Percentiles rank a stretch among this genome's conserved stretches.
These are phyloP conservation scores for Emydomyces testavorans DNA, from an alignment of 2,329 filamentous ascomycete species.

Conservation along the genomic window DNA sequence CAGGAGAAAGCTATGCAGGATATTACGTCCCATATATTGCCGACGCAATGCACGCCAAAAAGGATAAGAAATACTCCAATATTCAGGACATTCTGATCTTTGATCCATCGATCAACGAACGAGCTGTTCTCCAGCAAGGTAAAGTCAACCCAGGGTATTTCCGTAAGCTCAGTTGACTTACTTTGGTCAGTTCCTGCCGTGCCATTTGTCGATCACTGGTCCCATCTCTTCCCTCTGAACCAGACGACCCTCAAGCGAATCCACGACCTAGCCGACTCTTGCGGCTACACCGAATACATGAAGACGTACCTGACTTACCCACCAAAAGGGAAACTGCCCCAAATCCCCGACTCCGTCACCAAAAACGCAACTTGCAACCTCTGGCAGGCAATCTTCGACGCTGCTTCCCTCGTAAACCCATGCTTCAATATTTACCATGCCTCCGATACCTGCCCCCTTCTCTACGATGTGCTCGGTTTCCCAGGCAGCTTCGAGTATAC, in stretches of 20 bases:
- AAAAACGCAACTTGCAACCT: conserved; percentile 44
- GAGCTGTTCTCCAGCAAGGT: conserved; percentile 41
- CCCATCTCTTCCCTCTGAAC: conserved; percentile 38
- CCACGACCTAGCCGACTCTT: conserved; percentile 32
- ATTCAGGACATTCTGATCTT: conserved; percentile 60
- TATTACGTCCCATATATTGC: conserved; percentile 60
- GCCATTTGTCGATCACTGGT: conserved; percentile 33
- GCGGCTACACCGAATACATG: conserved; percentile 38
- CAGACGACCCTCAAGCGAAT: conserved; percentile 33
- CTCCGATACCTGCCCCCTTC: conserved; percentile 56
- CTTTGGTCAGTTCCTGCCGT: conserved; percentile 26
- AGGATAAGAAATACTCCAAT: conserved; percentile 57
- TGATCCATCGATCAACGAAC: conserved; percentile 52
- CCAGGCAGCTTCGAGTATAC: conserved; percentile 54
- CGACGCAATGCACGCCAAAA: conserved; percentile 57
- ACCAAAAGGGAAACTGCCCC: conserved; percentile 46
- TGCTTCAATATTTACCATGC: conserved; percentile 73
- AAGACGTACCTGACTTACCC: conserved; percentile 54
- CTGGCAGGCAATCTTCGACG: conserved; percentile 45
- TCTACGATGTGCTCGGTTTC: conserved; percentile 59
- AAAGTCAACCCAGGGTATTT: conserved; percentile 7
- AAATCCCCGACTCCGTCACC: conserved; percentile 33
- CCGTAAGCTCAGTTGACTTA: not conserved
- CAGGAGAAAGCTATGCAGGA: conserved; percentile 62
- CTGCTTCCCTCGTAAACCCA: conserved; percentile 51